A percentile compares a stretch with the other conserved stretches of the same genome.
Evolutionary conservation across 148 eudicot species (phyloP).

Genomic region (Chenopodium berlandieri): DNA sequence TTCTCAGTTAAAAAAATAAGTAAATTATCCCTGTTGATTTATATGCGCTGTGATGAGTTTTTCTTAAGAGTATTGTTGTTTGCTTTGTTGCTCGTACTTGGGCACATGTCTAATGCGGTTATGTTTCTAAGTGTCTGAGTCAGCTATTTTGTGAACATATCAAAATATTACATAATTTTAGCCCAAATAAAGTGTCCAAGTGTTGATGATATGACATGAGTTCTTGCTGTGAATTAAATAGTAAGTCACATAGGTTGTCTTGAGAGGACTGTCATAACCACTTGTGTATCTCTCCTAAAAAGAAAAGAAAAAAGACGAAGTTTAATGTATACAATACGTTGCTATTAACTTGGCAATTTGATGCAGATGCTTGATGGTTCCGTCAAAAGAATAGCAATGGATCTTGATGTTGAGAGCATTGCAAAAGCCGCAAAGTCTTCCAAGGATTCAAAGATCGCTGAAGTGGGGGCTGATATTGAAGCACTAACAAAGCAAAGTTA

Average conservation of each 20-base stretch:
- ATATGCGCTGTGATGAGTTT: not conserved
- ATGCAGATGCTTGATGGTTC: constrained; percentile 86
- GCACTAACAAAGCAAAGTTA: constrained; percentile 33
- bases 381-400: constrained; percentile 71
- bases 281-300: no score
- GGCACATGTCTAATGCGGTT: no score
- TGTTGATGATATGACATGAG: no score
- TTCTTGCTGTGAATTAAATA: no score
- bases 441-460: constrained; percentile 70
- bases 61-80: not conserved
- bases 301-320: no score
- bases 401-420: constrained; percentile 73
- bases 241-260: no score
- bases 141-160: no score
- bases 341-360: not conserved
- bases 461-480: constrained; percentile 89
- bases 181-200: no score
- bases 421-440: constrained; percentile 73
- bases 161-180: no score
- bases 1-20: not conserved
- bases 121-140: no score
- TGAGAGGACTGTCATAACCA: no score
- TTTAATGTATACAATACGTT: not conserved
- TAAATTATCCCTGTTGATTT: not conserved
- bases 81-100: no score